Evolutionary conservation across 768 basidiomycete genomes (phyloP).

Genomic region (Leccinum subtestaceum): DNA sequence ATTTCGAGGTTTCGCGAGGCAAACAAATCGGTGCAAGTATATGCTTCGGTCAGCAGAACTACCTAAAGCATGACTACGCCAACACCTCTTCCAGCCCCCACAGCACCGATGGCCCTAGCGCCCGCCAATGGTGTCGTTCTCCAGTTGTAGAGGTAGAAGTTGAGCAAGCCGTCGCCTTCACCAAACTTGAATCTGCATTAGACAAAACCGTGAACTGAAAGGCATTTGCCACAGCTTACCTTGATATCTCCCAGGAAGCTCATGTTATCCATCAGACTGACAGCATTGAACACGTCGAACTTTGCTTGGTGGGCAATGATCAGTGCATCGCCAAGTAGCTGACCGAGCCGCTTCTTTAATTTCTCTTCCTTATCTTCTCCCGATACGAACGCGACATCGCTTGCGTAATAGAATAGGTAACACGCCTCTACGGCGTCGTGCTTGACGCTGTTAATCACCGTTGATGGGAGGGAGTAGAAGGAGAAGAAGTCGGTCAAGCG

Average conservation of each 20-base stretch:
- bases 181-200: conserved; percentile 66
- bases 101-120: conserved; percentile 46
- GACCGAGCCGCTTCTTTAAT: conserved; percentile 66
- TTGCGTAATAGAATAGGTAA: conserved; percentile 95
- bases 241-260: conserved; percentile 79
- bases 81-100: conserved; percentile 71
- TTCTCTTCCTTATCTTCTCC: conserved; percentile 57
- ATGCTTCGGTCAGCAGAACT: not conserved
- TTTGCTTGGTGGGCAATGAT: conserved; percentile 77
- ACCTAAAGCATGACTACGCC: conserved; percentile 90
- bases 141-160: conserved; percentile 97
- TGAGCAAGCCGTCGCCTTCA: conserved; percentile 85
- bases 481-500: conserved; percentile 95
- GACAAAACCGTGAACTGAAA: not conserved
- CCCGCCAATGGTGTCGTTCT: conserved; percentile 79
- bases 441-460: conserved; percentile 77
- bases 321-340: conserved; percentile 77
- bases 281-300: conserved; percentile 95
- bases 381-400: conserved; percentile 64
- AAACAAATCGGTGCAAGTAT: not conserved
- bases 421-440: conserved; percentile 82
- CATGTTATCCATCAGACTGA: conserved; percentile 94
- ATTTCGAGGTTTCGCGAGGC: conserved; percentile 3
- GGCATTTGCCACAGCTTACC: conserved; percentile 40
- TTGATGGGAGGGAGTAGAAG: conserved; percentile 95